A percentile compares a stretch with the other conserved stretches of the same genome.
phyloP scores from a whole-genome alignment of 345 rosid genomes.

The Odontarrhena argentea region DNA sequence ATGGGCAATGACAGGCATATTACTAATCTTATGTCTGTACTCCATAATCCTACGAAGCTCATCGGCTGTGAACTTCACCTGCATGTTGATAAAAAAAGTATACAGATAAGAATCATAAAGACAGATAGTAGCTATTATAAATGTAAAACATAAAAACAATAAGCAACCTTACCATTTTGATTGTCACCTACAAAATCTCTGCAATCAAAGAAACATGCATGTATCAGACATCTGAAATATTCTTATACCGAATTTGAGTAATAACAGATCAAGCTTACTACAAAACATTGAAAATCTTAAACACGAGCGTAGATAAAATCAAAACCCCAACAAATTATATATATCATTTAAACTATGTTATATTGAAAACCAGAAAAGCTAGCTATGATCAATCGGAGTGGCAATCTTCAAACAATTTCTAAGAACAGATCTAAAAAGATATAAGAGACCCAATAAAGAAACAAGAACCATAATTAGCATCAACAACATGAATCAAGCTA shows the following conservation, averaged over 20 bases:
- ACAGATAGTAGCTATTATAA: not conserved
- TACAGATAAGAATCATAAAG: not conserved
- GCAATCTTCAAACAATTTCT: not conserved
- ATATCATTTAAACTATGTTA: too few relatives aligned
- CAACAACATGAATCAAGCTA: not conserved
- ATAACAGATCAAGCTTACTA: not conserved
- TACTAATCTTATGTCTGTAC: slow-evolving; percentile 42
- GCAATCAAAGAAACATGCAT: slow-evolving; percentile 7
- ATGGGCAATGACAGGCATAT: slow-evolving; percentile 45
- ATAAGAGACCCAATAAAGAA: not conserved
- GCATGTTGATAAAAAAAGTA: not conserved
- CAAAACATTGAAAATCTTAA: not conserved
- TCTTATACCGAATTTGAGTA: too few relatives aligned
- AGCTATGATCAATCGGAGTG: not conserved
- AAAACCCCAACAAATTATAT: too few relatives aligned
- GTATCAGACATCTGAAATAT: not conserved
- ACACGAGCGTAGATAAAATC: not conserved
- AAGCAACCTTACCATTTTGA: slow-evolving; percentile 31
- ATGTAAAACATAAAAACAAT: not conserved
- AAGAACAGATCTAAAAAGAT: slow-evolving; percentile 1
- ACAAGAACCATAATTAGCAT: not conserved
- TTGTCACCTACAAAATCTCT: slow-evolving; percentile 35
- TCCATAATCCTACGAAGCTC: slow-evolving; percentile 46
- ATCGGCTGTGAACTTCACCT: slow-evolving; percentile 45
- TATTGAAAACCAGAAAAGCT: not conserved